phyloP scores from a whole-genome alignment of 306 rosid genomes.

The Gastrolobium bilobum region DNA sequence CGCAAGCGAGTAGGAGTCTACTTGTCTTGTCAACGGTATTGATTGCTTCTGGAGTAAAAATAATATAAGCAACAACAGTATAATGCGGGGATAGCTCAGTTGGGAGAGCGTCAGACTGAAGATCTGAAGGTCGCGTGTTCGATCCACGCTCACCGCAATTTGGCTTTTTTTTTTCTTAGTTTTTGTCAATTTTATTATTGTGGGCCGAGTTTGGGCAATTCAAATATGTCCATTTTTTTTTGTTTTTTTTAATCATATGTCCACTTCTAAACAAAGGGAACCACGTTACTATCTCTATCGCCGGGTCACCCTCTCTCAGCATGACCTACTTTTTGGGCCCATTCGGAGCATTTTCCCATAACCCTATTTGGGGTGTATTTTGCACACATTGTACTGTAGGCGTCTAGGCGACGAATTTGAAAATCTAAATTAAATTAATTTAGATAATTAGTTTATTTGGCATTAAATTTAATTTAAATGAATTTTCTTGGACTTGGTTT shows the following conservation, averaged over 20 bases:
- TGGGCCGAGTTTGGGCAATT: not conserved
- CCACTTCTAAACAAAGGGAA: not conserved
- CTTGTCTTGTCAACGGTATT: slow-evolving; percentile 64
- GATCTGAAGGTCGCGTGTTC: slow-evolving; percentile 57
- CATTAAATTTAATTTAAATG: too few relatives aligned
- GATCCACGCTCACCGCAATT: slow-evolving; percentile 56
- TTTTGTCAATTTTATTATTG: not conserved
- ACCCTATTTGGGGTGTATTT: not conserved
- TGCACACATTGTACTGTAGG: not conserved
- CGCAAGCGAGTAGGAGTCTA: slow-evolving; percentile 55
- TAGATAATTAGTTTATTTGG: too few relatives aligned
- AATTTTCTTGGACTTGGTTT: too few relatives aligned
- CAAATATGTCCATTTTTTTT: not conserved
- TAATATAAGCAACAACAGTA: accelerated
- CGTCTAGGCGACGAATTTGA: too few relatives aligned
- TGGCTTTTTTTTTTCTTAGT: accelerated
- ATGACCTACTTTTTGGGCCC: not conserved
- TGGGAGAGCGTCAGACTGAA: slow-evolving; percentile 60
- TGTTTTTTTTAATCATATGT: not conserved
- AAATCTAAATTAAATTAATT: too few relatives aligned
- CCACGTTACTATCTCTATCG: not conserved
- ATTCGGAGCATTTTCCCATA: not conserved
- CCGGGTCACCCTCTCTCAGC: not conserved
- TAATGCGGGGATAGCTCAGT: slow-evolving; percentile 52
- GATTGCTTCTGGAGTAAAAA: slow-evolving; percentile 56